Evolutionary conservation across 768 basidiomycete genomes (phyloP), one percentile per base, ranked within the genome.

Genomic region (Lentinula detonsa): DNA sequence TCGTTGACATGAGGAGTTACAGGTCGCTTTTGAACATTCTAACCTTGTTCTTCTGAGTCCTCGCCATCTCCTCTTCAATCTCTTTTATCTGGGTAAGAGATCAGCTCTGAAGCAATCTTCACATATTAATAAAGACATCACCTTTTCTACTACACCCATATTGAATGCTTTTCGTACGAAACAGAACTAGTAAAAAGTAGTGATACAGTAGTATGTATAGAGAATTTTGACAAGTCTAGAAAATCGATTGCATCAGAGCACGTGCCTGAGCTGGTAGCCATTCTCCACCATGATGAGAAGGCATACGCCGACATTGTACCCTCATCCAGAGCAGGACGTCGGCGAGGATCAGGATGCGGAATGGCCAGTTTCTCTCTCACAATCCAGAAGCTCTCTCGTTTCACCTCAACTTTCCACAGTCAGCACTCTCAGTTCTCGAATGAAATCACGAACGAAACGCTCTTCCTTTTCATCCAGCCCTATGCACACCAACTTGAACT

Each of bases 131-230:
- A 45, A 34, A 45, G 43, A 28, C 28, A 28, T 28, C 49, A 79
- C 93, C 86, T 98, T 98, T 76, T 98, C 95, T 67, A 94, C 81
- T 69, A 97, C 85, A 68, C 95, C 95, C 95, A 98, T 97, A 69
- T 65, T 84, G 69, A 37, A 33, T 50, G 18, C 9, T 18, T 37
- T 53, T 28, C 0, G 28, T 28, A 33, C 21, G 21, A 53, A 18
- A 43, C 2, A 28, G 28, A 28, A 28, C 28, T 3, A 28, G 28
- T 28, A 28, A 28, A 28, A 28, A 28, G 28, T 28, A 28, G 28
- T 28, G 28, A 28, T 28, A 28, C 28, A 28, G 28, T 28, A 28
- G 28, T 28, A 28, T 28, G 28, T 28, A 28, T 28, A 28, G 28
- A 28, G 3, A 3, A 28, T 3, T 28, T 28, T 3, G 28, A 28